Evolutionary conservation across 1,284 basidiomycete genomes (phyloP).

Genomic region (Irpex lacteus): DNA sequence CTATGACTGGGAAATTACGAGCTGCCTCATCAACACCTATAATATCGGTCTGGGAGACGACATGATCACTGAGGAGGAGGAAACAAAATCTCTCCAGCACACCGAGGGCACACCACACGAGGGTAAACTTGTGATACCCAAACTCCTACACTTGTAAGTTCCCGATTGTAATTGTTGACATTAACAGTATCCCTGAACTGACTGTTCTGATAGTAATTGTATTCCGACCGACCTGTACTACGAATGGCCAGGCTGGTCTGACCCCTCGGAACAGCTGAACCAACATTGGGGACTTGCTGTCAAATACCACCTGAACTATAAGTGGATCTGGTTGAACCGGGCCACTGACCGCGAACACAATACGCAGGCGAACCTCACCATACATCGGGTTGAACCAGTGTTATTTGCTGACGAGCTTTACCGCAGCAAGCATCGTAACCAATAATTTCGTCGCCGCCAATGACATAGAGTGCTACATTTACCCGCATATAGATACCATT

Average conservation of each 20-base stretch:
- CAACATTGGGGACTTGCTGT: slow-evolving; percentile 43
- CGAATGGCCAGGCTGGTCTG: slow-evolving; percentile 45
- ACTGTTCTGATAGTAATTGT: slow-evolving; percentile 37
- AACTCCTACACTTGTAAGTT: slow-evolving; percentile 47
- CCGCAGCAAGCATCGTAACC: not conserved
- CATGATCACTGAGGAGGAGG: slow-evolving; percentile 34
- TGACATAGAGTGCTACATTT: not conserved
- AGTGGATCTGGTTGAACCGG: slow-evolving; percentile 49
- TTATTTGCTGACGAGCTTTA: slow-evolving; percentile 27
- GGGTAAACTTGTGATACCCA: slow-evolving; percentile 41
- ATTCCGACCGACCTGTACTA: slow-evolving; percentile 39
- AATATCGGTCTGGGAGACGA: slow-evolving; percentile 38
- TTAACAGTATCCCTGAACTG: not conserved
- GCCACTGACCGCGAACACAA: slow-evolving; percentile 15
- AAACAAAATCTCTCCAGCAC: slow-evolving; percentile 35
- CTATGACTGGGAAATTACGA: slow-evolving; percentile 47
- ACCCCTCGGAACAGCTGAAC: slow-evolving; percentile 36
- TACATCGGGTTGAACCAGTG: slow-evolving; percentile 25
- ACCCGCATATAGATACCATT: not conserved
- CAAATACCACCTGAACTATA: slow-evolving; percentile 42
- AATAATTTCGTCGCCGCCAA: not conserved
- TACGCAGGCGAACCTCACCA: slow-evolving; percentile 16
- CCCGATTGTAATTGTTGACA: not conserved
- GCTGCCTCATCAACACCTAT: slow-evolving; percentile 45
- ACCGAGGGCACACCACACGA: slow-evolving; percentile 12